Percentiles rank a stretch among this genome's conserved stretches.
Conservation (phyloP, 2,329 filamentous ascomycete species). For the Diaporthe vaccinii region DNA sequence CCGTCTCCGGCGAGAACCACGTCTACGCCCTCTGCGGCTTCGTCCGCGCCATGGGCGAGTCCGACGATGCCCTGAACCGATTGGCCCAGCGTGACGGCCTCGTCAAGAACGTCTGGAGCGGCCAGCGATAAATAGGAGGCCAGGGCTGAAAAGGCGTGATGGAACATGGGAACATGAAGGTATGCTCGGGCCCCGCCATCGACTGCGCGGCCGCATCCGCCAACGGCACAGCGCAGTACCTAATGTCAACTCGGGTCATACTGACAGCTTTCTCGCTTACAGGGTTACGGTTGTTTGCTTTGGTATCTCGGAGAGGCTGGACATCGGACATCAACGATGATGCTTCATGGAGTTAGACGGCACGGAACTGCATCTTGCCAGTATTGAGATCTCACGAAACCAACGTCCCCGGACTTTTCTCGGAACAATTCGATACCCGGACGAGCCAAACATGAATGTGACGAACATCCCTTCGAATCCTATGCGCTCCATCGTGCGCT, state of each 20-base stretch:
- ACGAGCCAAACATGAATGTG: constrained; percentile 34
- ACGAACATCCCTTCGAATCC: constrained; percentile 18
- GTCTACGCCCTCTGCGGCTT: constrained; percentile 98
- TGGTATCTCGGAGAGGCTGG: constrained; percentile 41
- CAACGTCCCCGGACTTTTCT: constrained; percentile 38
- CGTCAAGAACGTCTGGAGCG: constrained; percentile 97
- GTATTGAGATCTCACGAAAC: constrained; percentile 42
- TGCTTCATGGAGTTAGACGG: constrained; percentile 43
- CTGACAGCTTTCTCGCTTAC: constrained; percentile 15
- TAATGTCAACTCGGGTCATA: not conserved
- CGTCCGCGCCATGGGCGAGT: constrained; percentile 97
- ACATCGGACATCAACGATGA: constrained; percentile 40
- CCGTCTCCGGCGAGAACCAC: constrained; percentile 94
- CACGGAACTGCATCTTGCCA: constrained; percentile 42
- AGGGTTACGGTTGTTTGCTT: constrained; percentile 40
- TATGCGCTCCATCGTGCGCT: not conserved
- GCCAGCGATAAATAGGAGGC: constrained; percentile 66
- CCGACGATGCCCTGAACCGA: constrained; percentile 95
- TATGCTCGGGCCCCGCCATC: constrained; percentile 5
- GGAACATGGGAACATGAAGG: constrained; percentile 45
- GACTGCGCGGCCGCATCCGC: not conserved
- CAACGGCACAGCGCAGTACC: not conserved
- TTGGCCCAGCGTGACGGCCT: constrained; percentile 96
- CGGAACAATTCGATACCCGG: constrained; percentile 29
- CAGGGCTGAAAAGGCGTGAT: constrained; percentile 43